Evolutionary conservation across 768 basidiomycete genomes (phyloP).

Genomic region (Cubamyces sp.): DNA sequence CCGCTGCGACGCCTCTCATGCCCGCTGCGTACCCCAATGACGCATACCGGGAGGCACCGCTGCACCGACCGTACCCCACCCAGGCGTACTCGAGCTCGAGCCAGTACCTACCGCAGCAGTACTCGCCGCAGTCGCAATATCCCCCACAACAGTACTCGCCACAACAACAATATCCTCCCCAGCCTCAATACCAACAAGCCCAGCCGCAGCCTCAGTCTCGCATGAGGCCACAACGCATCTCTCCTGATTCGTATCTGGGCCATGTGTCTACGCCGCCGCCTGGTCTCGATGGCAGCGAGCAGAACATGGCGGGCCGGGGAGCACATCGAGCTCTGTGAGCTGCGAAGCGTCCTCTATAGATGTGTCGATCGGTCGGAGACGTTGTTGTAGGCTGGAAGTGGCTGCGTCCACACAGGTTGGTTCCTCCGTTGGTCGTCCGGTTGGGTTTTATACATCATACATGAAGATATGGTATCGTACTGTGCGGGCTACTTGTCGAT

Average conservation of each 20-base stretch:
- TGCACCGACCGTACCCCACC: slow-evolving; percentile 56
- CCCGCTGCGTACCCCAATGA: slow-evolving; percentile 44
- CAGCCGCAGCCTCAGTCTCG: slow-evolving; percentile 3
- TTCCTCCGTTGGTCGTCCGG: neutral
- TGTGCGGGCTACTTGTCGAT: slow-evolving; percentile 21
- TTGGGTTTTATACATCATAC: neutral
- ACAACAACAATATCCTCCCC: slow-evolving; percentile 14
- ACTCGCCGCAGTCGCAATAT: slow-evolving; percentile 14
- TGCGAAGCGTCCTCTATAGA: too few species aligned
- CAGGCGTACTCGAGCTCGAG: neutral
- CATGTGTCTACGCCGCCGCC: slow-evolving; percentile 29
- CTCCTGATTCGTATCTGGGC: slow-evolving; percentile 22
- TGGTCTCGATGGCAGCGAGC: slow-evolving; percentile 21
- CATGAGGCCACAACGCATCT: slow-evolving; percentile 21
- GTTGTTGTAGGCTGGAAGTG: slow-evolving; percentile 17
- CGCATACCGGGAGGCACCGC: slow-evolving; percentile 59
- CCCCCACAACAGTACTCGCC: slow-evolving; percentile 8
- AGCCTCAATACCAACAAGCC: slow-evolving; percentile 2
- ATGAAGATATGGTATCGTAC: slow-evolving; percentile 11
- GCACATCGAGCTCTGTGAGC: slow-evolving; percentile 28
- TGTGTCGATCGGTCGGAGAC: neutral
- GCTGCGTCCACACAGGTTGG: neutral
- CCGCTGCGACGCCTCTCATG: slow-evolving; percentile 34
- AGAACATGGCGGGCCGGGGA: slow-evolving; percentile 39
- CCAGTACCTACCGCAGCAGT: neutral